Conservation (phyloP, 345 rosid species). For the Eucalyptus virginea region DNA sequence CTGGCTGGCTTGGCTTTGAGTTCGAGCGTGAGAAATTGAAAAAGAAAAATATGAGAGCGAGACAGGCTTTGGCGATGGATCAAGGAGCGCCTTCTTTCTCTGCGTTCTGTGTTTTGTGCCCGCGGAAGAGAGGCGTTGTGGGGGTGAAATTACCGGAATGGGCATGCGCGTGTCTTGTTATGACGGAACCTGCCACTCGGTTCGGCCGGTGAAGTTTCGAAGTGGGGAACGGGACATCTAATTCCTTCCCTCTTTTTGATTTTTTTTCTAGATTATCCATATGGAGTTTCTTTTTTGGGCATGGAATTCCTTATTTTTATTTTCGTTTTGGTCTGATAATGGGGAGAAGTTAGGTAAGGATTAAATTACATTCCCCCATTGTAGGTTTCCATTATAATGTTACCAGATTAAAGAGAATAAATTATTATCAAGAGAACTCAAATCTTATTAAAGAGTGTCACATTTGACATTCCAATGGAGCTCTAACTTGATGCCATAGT, state of each 20-base stretch:
- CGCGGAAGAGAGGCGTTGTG: not conserved
- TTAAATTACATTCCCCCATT: not conserved
- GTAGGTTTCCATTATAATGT: not conserved
- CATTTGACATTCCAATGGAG: accelerated
- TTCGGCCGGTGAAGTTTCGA: not conserved
- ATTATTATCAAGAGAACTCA: accelerated
- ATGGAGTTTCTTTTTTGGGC: not conserved
- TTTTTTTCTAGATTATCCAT: not conserved
- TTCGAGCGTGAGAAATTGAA: not conserved
- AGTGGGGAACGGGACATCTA: not conserved
- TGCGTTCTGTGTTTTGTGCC: not conserved
- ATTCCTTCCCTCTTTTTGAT: not conserved
- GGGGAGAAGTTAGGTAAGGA: not conserved
- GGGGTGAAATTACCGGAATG: not conserved
- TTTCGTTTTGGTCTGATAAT: no score
- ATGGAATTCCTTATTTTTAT: not conserved
- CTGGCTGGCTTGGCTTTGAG: not conserved
- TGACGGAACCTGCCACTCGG: not conserved
- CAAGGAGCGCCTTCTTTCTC: not conserved
- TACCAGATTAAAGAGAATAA: accelerated
- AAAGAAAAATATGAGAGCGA: no score
- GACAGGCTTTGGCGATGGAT: not conserved
- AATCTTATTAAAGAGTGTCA: accelerated
- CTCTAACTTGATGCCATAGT: accelerated
- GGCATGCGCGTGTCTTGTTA: not conserved